These are phyloP conservation scores for Russula virescens DNA, from an alignment of 768 basidiomycete genomes.

Conservation along the genomic window DNA sequence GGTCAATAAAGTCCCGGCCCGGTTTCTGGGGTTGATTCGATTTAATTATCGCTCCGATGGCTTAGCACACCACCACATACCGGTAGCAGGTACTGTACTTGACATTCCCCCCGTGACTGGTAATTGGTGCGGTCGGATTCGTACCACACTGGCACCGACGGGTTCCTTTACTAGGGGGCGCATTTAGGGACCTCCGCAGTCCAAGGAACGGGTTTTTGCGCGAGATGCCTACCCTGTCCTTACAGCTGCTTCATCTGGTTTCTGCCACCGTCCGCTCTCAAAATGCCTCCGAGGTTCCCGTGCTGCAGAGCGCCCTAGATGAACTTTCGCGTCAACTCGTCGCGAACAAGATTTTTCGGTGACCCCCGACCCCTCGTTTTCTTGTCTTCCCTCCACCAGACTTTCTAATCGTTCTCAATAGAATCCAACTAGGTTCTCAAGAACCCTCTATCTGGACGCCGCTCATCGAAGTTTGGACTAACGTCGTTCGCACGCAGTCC, in stretches of 20 bases:
- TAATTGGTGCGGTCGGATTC: no score
- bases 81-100: no score
- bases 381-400: background rate
- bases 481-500: slow-evolving; percentile 24
- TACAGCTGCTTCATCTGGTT: slow-evolving; percentile 10
- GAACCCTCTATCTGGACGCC: slow-evolving; percentile 19
- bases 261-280: background rate
- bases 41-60: no score
- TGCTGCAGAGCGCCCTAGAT: background rate
- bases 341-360: slow-evolving; percentile 20
- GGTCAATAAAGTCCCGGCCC: no score
- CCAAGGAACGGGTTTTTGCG: background rate
- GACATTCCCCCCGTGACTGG: no score
- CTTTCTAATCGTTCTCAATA: background rate
- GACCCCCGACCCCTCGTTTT: background rate
- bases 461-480: slow-evolving; percentile 42
- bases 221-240: background rate
- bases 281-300: background rate
- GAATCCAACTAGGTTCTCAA: slow-evolving; percentile 15
- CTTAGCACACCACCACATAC: no score
- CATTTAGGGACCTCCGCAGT: background rate
- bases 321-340: slow-evolving; percentile 12
- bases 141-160: background rate
- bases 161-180: background rate
- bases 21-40: no score